A percentile compares a stretch with the other conserved stretches of the same genome.
Evolutionary conservation across 768 basidiomycete species (phyloP).

Genomic region (Boletus subcaerulescens): DNA sequence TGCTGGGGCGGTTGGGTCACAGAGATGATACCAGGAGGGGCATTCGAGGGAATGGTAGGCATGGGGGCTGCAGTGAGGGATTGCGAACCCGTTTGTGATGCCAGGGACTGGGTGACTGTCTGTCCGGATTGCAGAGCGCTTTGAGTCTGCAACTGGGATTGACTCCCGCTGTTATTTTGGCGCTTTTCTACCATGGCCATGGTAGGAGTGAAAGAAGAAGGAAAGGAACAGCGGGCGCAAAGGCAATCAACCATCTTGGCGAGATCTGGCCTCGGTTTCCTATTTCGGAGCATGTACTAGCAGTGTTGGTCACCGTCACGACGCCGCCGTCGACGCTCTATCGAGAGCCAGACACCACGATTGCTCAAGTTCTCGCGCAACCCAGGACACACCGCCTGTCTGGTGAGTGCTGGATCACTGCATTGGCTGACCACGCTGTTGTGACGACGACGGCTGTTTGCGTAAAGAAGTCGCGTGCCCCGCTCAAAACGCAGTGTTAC

Average conservation of each 20-base stretch:
- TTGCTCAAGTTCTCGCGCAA: not conserved
- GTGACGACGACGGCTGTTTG: not conserved
- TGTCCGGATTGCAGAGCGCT: no score
- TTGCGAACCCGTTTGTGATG: conserved; percentile 7
- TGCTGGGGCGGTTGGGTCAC: conserved; percentile 82
- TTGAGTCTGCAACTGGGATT: no score
- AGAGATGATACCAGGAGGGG: conserved; percentile 61
- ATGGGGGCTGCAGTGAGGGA: conserved; percentile 3
- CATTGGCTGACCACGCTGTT: not conserved
- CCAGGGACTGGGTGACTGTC: not conserved
- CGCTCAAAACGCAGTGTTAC: not conserved
- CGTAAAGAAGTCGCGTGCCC: conserved; percentile 4
- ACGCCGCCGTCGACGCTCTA: not conserved
- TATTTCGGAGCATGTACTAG: not conserved
- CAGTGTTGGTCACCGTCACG: not conserved
- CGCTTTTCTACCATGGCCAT: no score
- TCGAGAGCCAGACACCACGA: not conserved
- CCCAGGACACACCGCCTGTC: not conserved
- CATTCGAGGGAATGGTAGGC: conserved; percentile 45
- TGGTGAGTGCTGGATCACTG: not conserved
- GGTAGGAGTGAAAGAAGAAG: no score
- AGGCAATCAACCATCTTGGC: no score
- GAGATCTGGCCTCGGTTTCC: not conserved
- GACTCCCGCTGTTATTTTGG: no score
- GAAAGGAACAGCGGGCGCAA: no score